Conservation (phyloP, 805 yeast genomes). For the Wickerhamiella brachini region DNA sequence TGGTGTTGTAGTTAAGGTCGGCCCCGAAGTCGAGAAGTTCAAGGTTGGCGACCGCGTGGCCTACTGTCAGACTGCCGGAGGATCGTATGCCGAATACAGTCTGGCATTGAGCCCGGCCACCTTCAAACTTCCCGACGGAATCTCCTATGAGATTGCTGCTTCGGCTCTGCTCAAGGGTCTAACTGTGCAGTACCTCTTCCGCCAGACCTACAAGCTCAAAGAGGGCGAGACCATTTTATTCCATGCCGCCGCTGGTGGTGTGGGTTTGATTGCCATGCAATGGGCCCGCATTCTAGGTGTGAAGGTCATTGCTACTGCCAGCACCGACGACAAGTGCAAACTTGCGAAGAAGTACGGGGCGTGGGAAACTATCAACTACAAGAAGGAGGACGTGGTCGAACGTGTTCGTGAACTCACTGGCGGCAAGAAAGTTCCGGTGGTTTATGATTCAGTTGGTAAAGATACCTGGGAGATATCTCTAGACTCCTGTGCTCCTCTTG, state of each 20-base stretch:
- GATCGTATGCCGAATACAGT: constrained; percentile 64
- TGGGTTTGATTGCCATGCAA: constrained; percentile 61
- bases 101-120: constrained; percentile 23
- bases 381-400: constrained; percentile 20
- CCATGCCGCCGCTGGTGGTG: constrained; percentile 96
- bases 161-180: constrained; percentile 50
- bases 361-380: constrained; percentile 41
- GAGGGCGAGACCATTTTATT: constrained; percentile 60
- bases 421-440: constrained; percentile 23
- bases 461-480: constrained; percentile 57
- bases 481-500: constrained; percentile 44
- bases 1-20: constrained; percentile 34
- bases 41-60: constrained; percentile 44
- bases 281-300: constrained; percentile 53
- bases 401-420: constrained; percentile 22
- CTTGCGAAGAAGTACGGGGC: constrained; percentile 66
- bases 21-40: constrained; percentile 33
- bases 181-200: constrained; percentile 61
- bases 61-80: constrained; percentile 50
- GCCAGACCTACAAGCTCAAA: constrained; percentile 52
- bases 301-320: constrained; percentile 72
- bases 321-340: constrained; percentile 56
- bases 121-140: constrained; percentile 36
- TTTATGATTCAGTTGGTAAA: constrained; percentile 34
- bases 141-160: constrained; percentile 43